phyloP scores from a whole-genome alignment of 1,284 basidiomycete genomes.

The Polyporus tsugae region DNA sequence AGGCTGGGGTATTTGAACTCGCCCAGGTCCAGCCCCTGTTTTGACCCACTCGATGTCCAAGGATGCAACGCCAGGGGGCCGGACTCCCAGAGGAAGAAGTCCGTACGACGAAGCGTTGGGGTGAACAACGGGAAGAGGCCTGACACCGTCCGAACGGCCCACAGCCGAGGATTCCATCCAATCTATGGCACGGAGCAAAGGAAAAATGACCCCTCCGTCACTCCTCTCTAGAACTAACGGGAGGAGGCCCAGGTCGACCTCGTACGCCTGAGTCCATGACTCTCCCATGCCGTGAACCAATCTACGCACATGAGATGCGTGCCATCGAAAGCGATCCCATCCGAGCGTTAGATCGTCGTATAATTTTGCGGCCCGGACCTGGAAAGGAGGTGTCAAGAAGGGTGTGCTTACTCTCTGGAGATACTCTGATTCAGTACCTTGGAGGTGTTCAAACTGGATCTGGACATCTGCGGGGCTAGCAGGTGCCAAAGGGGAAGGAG shows the following conservation, averaged over 20 bases:
- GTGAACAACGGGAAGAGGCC: neutral
- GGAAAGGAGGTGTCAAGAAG: too few relatives aligned
- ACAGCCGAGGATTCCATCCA: too few relatives aligned
- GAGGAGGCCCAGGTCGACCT: neutral
- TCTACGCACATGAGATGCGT: neutral
- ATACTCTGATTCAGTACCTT: too few relatives aligned
- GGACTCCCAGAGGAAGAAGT: neutral
- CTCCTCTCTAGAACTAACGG: neutral
- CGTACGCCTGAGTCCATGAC: neutral
- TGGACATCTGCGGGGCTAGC: too few relatives aligned
- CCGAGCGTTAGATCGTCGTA: neutral
- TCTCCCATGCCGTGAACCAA: neutral
- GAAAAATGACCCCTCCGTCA: neutral
- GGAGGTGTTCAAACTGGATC: too few relatives aligned
- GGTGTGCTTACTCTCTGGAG: too few relatives aligned
- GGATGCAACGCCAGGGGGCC: neutral
- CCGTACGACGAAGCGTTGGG: neutral
- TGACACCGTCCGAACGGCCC: neutral
- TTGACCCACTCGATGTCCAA: too few relatives aligned
- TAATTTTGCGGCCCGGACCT: neutral
- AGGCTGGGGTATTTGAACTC: too few relatives aligned
- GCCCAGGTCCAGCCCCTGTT: too few relatives aligned
- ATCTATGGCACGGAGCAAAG: neutral
- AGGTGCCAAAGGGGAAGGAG: too few relatives aligned
- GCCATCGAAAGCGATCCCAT: slow-evolving; percentile 2